phyloP scores from a whole-genome alignment of 306 rosid genomes.

The Alnus rubra region DNA sequence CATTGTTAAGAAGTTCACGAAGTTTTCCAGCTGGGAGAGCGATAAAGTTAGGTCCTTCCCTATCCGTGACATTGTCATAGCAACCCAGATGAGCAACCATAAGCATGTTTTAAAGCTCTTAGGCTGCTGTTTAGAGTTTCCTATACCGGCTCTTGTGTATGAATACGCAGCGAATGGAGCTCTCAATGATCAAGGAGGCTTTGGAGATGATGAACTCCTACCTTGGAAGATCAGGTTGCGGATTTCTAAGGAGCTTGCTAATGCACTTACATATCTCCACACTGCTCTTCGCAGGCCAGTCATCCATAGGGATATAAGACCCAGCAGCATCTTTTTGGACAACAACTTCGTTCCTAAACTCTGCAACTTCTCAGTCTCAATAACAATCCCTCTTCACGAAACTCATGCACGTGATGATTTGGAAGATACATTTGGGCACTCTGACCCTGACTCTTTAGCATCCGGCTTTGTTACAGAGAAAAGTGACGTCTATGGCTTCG shows the following conservation, averaged over 20 bases:
- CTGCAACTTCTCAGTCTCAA: background rate
- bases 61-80: background rate
- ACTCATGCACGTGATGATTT: background rate
- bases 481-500: conserved; percentile 1
- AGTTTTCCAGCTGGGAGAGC: background rate
- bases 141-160: background rate
- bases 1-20: background rate
- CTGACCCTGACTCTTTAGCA: background rate
- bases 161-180: background rate
- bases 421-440: background rate
- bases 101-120: background rate
- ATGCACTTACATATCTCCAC: conserved; percentile 3
- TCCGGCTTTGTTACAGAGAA: background rate
- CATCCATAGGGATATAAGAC: background rate
- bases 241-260: background rate
- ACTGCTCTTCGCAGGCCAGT: background rate
- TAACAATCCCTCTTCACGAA: background rate
- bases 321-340: background rate
- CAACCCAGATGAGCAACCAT: background rate
- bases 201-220: background rate
- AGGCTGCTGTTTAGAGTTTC: conserved; percentile 12
- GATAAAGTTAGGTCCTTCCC: background rate
- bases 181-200: conserved; percentile 11
- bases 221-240: conserved; percentile 8
- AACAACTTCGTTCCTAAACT: conserved; percentile 9